Evolutionary conservation across 257 asterid genomes (phyloP).

Genomic region (Scutellaria galericulata): DNA sequence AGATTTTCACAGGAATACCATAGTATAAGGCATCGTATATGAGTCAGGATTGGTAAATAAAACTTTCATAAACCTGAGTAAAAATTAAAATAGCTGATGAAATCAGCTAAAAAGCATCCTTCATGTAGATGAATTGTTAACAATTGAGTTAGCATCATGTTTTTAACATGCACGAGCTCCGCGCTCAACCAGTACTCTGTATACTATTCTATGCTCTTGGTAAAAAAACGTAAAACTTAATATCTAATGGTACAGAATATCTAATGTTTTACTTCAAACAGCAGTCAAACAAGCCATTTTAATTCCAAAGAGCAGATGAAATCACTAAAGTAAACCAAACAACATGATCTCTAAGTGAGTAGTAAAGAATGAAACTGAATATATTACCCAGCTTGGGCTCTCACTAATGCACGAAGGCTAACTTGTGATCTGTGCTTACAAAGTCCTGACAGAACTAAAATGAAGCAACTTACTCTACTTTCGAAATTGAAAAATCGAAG

Average conservation of each 20-base stretch:
- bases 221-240: background rate
- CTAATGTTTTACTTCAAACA: conserved; percentile 6
- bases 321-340: conserved; percentile 5
- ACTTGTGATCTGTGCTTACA: conserved; percentile 13
- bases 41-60: background rate
- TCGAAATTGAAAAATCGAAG: background rate
- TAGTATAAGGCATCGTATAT: background rate
- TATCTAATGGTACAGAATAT: background rate
- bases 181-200: background rate
- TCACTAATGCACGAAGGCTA: conserved; percentile 15
- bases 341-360: conserved; percentile 3
- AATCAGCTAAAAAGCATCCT: conserved; percentile 18
- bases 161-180: background rate
- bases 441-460: background rate
- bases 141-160: background rate
- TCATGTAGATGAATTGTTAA: background rate
- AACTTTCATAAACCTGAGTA: background rate
- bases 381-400: conserved; percentile 4
- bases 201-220: background rate
- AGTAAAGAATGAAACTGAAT: background rate
- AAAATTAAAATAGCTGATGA: background rate
- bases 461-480: conserved; percentile 27
- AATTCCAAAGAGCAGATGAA: conserved; percentile 9
- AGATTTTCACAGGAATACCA: too few species aligned
- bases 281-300: background rate